phyloP scores from a whole-genome alignment of 805 yeast genomes.

The Saccharomyces mikatae region DNA sequence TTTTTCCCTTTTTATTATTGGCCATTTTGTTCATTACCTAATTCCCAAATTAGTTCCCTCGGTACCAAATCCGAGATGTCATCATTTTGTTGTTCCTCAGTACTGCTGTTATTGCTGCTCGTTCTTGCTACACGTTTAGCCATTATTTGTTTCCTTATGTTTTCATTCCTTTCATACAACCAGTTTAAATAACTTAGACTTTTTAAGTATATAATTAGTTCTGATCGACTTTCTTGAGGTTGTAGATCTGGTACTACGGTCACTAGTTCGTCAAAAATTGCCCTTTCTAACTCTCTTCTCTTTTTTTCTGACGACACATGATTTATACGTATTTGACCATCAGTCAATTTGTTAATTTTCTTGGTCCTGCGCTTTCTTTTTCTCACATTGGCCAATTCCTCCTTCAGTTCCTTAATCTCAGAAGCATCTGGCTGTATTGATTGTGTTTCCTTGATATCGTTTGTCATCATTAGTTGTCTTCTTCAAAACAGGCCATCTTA shows the following conservation, averaged over 20 bases:
- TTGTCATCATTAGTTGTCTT: not conserved
- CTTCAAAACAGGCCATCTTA: not conserved
- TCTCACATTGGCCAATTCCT: not conserved
- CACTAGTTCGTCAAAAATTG: constrained; percentile 72
- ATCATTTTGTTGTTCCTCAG: not conserved
- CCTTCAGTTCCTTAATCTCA: not conserved
- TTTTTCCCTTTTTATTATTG: not conserved
- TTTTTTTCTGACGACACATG: constrained; percentile 84
- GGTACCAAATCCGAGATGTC: constrained; percentile 2
- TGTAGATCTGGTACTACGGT: constrained; percentile 65
- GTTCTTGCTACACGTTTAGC: constrained; percentile 10
- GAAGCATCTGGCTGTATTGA: not conserved
- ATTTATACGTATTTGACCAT: constrained; percentile 44
- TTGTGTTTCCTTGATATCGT: not conserved
- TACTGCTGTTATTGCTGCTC: not conserved
- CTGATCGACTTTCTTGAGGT: constrained; percentile 70
- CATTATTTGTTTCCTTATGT: constrained; percentile 36
- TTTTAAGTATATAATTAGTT: constrained; percentile 63
- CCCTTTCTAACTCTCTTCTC: constrained; percentile 75
- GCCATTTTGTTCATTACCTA: not conserved
- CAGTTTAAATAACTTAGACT: constrained; percentile 47
- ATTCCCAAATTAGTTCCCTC: constrained; percentile 7
- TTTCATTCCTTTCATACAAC: constrained; percentile 42
- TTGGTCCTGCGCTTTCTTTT: constrained; percentile 12
- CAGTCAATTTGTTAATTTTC: constrained; percentile 19